Evolutionary conservation across 768 basidiomycete genomes (phyloP).

Genomic region (Tulasnella sp.): DNA sequence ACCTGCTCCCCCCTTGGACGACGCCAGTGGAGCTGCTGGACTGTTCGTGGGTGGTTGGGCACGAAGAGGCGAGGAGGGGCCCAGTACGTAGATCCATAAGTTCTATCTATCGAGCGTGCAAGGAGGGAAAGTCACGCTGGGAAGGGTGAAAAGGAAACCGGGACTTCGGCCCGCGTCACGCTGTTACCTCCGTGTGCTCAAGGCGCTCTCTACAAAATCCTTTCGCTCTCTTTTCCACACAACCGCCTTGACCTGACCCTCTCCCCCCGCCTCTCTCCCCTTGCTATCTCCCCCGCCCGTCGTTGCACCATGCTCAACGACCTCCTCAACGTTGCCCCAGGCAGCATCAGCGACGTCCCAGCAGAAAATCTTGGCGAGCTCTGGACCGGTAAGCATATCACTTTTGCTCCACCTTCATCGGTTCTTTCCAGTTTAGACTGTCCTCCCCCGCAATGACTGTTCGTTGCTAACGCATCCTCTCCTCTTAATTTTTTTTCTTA

Average conservation of each 20-base stretch:
- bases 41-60: too few relatives aligned
- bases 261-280: constrained; percentile 23
- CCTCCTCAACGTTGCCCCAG: constrained; percentile 55
- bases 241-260: constrained; percentile 19
- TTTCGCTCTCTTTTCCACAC: constrained; percentile 10
- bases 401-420: background rate
- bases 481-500: constrained; percentile 16
- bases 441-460: constrained; percentile 15
- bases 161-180: constrained; percentile 20
- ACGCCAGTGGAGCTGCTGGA: constrained; percentile 1
- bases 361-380: constrained; percentile 61
- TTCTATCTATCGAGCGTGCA: background rate
- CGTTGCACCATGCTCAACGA: constrained; percentile 16
- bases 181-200: constrained; percentile 22
- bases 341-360: constrained; percentile 54
- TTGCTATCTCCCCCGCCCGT: constrained; percentile 21
- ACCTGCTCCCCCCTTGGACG: background rate
- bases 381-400: constrained; percentile 56
- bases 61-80: background rate
- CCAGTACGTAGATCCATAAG: background rate
- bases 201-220: constrained; percentile 17
- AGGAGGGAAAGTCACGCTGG: constrained; percentile 5
- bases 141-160: constrained; percentile 14
- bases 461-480: constrained; percentile 9
- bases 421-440: constrained; percentile 20